These are phyloP conservation scores for Taiwanofungus camphoratus DNA, from an alignment of 1,284 basidiomycete genomes.

Conservation along the genomic window DNA sequence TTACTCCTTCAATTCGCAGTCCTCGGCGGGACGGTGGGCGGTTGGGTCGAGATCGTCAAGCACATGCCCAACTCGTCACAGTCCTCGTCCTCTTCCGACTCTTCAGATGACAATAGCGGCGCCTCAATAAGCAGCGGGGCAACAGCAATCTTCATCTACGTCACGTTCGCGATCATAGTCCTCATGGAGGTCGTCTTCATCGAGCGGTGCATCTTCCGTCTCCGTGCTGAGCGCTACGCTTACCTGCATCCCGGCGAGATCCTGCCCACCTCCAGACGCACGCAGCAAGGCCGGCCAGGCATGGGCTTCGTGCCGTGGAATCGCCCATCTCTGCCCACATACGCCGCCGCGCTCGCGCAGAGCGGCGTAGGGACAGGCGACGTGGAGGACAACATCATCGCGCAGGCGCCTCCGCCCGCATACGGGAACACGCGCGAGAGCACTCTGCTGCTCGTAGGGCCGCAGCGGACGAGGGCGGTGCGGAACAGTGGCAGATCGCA, in stretches of 20 bases:
- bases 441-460: conserved; percentile 52
- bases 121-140: conserved; percentile 8
- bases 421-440: conserved; percentile 70
- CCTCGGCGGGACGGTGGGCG: conserved; percentile 45
- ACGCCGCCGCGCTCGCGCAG: conserved; percentile 62
- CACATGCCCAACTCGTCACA: conserved; percentile 13
- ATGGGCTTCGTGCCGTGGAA: conserved; percentile 65
- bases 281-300: conserved; percentile 14
- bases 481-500: conserved; percentile 13
- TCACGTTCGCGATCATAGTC: conserved; percentile 45
- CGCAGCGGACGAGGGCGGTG: conserved; percentile 36
- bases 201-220: conserved; percentile 54
- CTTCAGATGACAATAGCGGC: conserved; percentile 9
- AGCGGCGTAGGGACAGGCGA: conserved; percentile 68
- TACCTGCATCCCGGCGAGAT: conserved; percentile 52
- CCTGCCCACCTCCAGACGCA: conserved; percentile 35
- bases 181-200: conserved; percentile 53
- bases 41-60: conserved; percentile 45
- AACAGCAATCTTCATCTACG: conserved; percentile 50
- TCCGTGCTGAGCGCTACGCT: conserved; percentile 60
- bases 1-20: conserved; percentile 39
- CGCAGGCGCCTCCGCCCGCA: conserved; percentile 60
- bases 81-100: conserved; percentile 4
- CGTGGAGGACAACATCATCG: conserved; percentile 64
- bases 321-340: conserved; percentile 62